Conservation (phyloP, 257 asterid species). For the Fraxinus americana region DNA sequence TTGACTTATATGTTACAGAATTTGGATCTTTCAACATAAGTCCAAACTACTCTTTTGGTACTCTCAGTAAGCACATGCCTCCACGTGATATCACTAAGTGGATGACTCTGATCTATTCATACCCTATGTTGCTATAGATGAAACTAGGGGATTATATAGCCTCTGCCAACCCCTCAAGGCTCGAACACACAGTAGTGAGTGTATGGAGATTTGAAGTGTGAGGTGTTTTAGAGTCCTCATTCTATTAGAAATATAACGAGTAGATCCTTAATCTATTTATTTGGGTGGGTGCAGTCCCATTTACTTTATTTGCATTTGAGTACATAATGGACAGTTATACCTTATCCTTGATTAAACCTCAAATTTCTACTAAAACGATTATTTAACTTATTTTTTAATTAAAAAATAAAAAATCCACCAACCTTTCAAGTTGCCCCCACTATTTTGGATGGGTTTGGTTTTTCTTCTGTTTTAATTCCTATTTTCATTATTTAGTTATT, state of each 20-base stretch:
- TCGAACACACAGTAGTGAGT: not conserved
- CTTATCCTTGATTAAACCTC: not conserved
- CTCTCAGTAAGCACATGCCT: constrained; percentile 56
- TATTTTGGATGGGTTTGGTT: no score
- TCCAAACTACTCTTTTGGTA: constrained; percentile 56
- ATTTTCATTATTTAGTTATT: no score
- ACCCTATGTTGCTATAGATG: constrained; percentile 13
- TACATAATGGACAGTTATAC: not conserved
- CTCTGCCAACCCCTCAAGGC: constrained; percentile 3
- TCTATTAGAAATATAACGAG: not conserved
- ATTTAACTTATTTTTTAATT: no score
- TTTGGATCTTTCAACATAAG: constrained; percentile 49
- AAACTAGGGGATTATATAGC: constrained; percentile 13
- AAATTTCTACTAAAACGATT: no score
- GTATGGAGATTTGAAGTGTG: no score
- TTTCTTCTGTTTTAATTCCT: no score
- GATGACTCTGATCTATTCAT: constrained; percentile 40
- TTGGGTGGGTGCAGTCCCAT: not conserved
- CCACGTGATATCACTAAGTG: constrained; percentile 57
- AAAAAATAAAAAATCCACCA: no score
- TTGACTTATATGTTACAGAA: constrained; percentile 54
- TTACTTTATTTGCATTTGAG: not conserved
- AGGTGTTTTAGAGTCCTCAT: not conserved
- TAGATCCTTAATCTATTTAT: not conserved
- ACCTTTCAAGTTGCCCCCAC: no score